phyloP scores from a whole-genome alignment of 2,329 filamentous ascomycete species.

The Cordyceps cicadae region DNA sequence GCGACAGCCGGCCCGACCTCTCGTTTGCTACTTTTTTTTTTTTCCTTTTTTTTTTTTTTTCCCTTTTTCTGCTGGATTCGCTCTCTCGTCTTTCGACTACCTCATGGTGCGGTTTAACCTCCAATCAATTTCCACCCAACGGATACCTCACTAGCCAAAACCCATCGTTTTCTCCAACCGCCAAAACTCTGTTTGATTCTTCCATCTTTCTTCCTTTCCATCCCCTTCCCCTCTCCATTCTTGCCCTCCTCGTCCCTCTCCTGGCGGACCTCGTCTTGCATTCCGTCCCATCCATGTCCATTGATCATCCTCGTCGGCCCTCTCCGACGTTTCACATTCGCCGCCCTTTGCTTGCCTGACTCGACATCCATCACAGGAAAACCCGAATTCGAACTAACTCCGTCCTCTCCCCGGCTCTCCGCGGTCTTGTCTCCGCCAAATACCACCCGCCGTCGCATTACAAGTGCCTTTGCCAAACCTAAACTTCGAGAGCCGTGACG shows the following conservation, averaged over 20 bases:
- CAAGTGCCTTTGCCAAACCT: neutral
- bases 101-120: neutral
- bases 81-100: neutral
- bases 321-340: neutral
- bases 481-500: neutral
- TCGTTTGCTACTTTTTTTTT: neutral
- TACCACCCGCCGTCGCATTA: neutral
- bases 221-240: neutral
- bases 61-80: neutral
- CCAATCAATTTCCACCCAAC: neutral
- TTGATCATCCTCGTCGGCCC: neutral
- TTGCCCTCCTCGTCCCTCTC: neutral
- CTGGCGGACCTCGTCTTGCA: neutral
- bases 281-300: neutral
- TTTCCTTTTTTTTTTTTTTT: neutral
- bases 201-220: neutral
- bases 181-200: neutral
- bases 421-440: neutral
- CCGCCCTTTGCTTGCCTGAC: neutral
- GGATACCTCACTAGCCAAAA: neutral
- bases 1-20: conserved; percentile 3
- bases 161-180: neutral
- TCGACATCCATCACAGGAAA: neutral
- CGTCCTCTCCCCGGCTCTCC: neutral
- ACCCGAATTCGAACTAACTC: neutral